Evolutionary conservation across 352 stramenopile species (phyloP).

Genomic region (Globisporangium carolinianum): DNA sequence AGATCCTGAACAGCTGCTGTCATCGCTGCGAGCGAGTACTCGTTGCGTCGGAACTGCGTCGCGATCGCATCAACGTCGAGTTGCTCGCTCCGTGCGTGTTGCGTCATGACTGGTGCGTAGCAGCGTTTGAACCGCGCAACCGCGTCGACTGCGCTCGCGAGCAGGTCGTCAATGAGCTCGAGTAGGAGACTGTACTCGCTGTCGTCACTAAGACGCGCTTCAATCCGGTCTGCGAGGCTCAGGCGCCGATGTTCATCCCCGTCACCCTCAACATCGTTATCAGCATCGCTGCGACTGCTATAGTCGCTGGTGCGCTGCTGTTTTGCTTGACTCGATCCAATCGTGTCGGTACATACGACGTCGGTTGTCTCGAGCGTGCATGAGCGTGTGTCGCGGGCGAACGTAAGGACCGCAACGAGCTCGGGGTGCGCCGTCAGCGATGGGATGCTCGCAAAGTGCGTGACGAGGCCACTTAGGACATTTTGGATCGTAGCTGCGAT

Average conservation of each 20-base stretch:
- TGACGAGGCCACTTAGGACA: conserved; percentile 26
- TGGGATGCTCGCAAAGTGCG: conserved; percentile 32
- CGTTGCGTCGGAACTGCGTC: conserved; percentile 25
- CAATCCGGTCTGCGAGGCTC: conserved; percentile 15
- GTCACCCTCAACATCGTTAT: conserved; percentile 7
- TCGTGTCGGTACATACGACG: too few relatives aligned
- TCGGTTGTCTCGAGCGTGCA: conserved; percentile 8
- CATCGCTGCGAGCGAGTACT: conserved; percentile 42
- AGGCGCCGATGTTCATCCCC: not conserved
- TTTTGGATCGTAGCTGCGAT: conserved; percentile 20
- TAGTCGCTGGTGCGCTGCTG: not conserved
- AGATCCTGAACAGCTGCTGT: conserved; percentile 28
- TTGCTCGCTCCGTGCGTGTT: conserved; percentile 33
- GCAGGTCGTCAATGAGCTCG: conserved; percentile 34
- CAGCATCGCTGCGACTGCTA: conserved; percentile 1
- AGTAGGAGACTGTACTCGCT: conserved; percentile 22
- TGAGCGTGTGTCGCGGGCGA: conserved; percentile 41
- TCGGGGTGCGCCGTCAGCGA: conserved; percentile 29
- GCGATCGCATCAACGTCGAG: conserved; percentile 44
- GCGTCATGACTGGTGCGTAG: conserved; percentile 27
- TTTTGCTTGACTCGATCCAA: too few relatives aligned
- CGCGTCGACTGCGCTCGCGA: conserved; percentile 17
- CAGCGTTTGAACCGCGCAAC: conserved; percentile 18
- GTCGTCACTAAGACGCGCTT: conserved; percentile 30
- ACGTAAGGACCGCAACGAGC: conserved; percentile 35